These are phyloP conservation scores for Huntiella moniliformis DNA, from an alignment of 2,329 filamentous ascomycete species.

Conservation along the genomic window DNA sequence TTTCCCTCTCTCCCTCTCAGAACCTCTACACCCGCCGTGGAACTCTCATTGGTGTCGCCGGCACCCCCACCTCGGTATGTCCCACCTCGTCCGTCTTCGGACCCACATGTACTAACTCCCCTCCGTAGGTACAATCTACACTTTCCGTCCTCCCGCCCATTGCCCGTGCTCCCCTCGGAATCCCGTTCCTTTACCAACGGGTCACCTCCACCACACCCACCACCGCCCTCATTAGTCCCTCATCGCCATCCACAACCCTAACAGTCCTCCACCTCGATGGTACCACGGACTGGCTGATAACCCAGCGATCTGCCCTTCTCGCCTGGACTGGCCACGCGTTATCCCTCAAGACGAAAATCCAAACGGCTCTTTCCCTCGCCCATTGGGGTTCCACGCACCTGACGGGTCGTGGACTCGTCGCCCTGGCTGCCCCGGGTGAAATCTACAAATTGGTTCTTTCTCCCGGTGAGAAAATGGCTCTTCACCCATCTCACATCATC, in stretches of 20 bases:
- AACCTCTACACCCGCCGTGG: constrained; percentile 83
- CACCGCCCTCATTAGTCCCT: constrained; percentile 74
- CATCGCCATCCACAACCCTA: constrained; percentile 71
- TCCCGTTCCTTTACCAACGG: constrained; percentile 89
- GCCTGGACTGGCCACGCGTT: constrained; percentile 92
- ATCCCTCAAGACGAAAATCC: constrained; percentile 54
- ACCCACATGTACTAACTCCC: background rate
- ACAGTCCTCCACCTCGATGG: constrained; percentile 79
- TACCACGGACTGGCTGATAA: constrained; percentile 84
- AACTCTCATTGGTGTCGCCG: constrained; percentile 74
- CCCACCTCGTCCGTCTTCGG: background rate
- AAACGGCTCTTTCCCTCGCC: constrained; percentile 53
- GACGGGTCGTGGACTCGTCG: constrained; percentile 72
- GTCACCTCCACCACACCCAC: constrained; percentile 75
- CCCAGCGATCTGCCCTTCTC: constrained; percentile 72
- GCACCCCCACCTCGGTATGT: constrained; percentile 72
- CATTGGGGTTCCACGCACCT: constrained; percentile 85
- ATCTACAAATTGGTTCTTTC: constrained; percentile 70
- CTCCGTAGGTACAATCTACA: constrained; percentile 59
- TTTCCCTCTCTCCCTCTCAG: constrained; percentile 82
- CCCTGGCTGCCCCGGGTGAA: constrained; percentile 70
- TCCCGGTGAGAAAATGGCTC: constrained; percentile 74
- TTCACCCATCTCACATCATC: constrained; percentile 78
- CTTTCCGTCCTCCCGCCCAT: constrained; percentile 74
- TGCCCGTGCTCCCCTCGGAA: constrained; percentile 57